A percentile compares a stretch with the other conserved stretches of the same genome.
Conservation (phyloP, 129 eudicot genomes). For the Artemisia tridentata region DNA sequence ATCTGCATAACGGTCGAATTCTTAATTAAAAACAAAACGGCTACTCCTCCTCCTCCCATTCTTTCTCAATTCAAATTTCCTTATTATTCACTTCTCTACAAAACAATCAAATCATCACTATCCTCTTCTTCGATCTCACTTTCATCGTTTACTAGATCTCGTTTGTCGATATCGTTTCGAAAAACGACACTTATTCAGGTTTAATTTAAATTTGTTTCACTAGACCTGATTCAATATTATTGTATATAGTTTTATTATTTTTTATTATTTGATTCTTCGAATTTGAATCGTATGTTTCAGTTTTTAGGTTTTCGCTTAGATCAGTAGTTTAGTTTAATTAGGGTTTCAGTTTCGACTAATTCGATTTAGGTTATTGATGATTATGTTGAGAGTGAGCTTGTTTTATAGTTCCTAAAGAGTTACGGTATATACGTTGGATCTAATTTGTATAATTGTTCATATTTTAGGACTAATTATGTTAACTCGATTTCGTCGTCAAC, state of each 20-base stretch:
- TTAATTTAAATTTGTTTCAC: conserved; percentile 1
- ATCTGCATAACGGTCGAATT: conserved; percentile 31
- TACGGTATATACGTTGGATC: no score
- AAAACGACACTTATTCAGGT: conserved; percentile 24
- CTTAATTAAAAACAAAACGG: conserved; percentile 5
- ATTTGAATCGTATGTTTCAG: not conserved
- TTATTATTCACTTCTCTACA: no score
- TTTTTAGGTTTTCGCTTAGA: not conserved
- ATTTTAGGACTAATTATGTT: no score
- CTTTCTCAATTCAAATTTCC: not conserved
- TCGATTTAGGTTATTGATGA: no score
- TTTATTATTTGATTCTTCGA: not conserved
- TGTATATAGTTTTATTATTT: not conserved
- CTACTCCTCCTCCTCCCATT: conserved; percentile 18
- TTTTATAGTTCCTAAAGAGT: no score
- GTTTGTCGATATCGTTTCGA: not conserved
- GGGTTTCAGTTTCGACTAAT: not conserved
- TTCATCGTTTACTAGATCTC: no score
- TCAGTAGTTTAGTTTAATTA: not conserved
- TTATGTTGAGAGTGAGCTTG: no score
- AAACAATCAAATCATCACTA: no score
- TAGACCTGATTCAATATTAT: conserved; percentile 11
- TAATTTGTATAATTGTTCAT: no score
- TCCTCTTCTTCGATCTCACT: no score
- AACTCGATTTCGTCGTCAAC: no score